Conservation (phyloP, 495 filamentous ascomycete genomes). For the Xylaria scruposa region DNA sequence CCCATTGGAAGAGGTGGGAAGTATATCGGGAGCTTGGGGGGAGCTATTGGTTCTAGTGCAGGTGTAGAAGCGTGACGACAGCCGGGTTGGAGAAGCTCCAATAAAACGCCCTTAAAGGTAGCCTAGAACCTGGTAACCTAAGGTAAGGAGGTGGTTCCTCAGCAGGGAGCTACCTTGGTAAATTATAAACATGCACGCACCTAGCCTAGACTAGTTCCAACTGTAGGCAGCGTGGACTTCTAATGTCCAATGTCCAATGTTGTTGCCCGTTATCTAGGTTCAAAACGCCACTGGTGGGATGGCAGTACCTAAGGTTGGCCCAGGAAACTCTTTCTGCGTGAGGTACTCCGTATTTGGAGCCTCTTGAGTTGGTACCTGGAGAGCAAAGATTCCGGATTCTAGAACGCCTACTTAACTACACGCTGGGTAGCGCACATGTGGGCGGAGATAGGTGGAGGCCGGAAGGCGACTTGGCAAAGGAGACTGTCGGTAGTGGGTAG, state of each 20-base stretch:
- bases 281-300: not conserved
- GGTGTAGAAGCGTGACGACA: constrained; percentile 21
- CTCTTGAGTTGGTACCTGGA: not conserved
- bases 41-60: constrained; percentile 16
- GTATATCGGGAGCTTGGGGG: constrained; percentile 7
- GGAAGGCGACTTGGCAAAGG: constrained; percentile 21
- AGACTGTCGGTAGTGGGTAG: not conserved
- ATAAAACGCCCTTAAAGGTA: not conserved
- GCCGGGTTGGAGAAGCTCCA: constrained; percentile 21
- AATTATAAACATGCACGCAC: not conserved
- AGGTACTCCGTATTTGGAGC: not conserved
- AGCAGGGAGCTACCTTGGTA: not conserved
- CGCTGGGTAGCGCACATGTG: not conserved
- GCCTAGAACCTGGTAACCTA: not conserved
- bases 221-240: not conserved
- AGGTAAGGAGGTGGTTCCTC: not conserved
- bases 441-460: not conserved
- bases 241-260: not conserved
- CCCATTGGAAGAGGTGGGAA: constrained; percentile 14
- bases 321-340: not conserved
- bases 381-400: not conserved
- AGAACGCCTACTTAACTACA: not conserved
- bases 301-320: not conserved
- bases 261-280: not conserved
- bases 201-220: not conserved